Evolutionary conservation across 108 stramenopile genomes (phyloP).

Genomic region (Ochromonas danica): DNA sequence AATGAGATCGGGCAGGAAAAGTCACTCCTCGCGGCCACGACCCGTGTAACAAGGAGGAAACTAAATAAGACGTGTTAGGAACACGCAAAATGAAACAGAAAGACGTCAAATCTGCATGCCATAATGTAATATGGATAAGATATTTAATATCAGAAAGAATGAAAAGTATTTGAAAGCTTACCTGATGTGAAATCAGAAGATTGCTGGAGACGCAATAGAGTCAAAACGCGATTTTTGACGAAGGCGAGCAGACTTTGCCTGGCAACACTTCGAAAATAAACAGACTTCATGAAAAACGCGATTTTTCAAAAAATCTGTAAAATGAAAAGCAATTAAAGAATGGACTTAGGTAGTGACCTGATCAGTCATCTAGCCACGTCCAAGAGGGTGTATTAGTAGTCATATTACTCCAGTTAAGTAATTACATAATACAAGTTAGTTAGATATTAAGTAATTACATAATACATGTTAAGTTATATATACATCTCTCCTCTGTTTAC

Average conservation of each 20-base stretch:
- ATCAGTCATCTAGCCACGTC: conserved; percentile 14
- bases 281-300: conserved; percentile 15
- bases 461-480: too few species aligned
- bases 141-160: too few species aligned
- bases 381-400: too few species aligned
- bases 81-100: neutral
- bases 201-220: neutral
- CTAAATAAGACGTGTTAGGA: neutral
- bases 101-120: too few species aligned
- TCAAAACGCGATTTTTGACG: conserved; percentile 15
- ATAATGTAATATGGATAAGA: too few species aligned
- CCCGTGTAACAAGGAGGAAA: too few species aligned
- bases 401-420: too few species aligned
- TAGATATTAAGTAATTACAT: too few species aligned
- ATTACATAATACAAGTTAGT: too few species aligned
- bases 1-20: too few species aligned
- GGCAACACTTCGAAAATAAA: conserved; percentile 9
- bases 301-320: conserved; percentile 10
- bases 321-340: conserved; percentile 17
- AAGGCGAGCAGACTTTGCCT: conserved; percentile 13
- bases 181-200: neutral
- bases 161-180: neutral
- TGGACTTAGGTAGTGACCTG: conserved; percentile 14
- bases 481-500: too few species aligned
- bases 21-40: too few species aligned